Evolutionary conservation across 2,329 filamentous ascomycete genomes (phyloP), one percentile per base, ranked within the genome.

Genomic region (Tetracladium maxilliforme): DNA sequence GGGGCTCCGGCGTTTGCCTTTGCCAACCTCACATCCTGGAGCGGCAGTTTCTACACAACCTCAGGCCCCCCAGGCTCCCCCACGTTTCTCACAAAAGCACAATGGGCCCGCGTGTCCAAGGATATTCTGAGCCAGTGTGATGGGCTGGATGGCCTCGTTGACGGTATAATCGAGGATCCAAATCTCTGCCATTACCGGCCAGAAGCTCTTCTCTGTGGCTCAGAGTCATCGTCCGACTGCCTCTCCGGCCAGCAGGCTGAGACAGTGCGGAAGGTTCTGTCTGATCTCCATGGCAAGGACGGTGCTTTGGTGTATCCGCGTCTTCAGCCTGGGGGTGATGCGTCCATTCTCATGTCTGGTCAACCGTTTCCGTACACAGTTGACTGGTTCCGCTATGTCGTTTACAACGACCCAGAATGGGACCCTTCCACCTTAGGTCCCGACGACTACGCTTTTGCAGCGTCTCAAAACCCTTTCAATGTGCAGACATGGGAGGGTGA

Each of bases 81-180:
- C 5, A 45, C 34, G 2, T 44, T 41, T 13, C 35, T 52, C 4
- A 38, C 41, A 2, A 22, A 38, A 7, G 34, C 34, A 4, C 32
- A 43, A 25, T 52, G 47, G 43, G 32, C 31, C 4, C 26, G 45
- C 4, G 44, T 50, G 6, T 44, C 51, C 21, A 24, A 44, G 1
- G 49, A 51, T 30, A 46, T 54, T 10, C 19, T 65, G 16, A 43
- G 46, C 9, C 59, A 65, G 36, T 67, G 62, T 36, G 61, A 66
- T 33, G 36, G 36, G 4, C 41, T 61, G 6, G 62, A 66, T 33
- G 56, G 57, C 11, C 50, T 52, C 9, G 38, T 43, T 7, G 62
- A 67, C 36, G 56, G 56, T 6, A 52, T 56, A 21, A 43, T 56
- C 12, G 49, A 51, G 26, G 45, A 52, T 21, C 44, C 51, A 0